Evolutionary conservation across 1,139 yeast species (phyloP).

Genomic region (Suhomyces ambrosiae): DNA sequence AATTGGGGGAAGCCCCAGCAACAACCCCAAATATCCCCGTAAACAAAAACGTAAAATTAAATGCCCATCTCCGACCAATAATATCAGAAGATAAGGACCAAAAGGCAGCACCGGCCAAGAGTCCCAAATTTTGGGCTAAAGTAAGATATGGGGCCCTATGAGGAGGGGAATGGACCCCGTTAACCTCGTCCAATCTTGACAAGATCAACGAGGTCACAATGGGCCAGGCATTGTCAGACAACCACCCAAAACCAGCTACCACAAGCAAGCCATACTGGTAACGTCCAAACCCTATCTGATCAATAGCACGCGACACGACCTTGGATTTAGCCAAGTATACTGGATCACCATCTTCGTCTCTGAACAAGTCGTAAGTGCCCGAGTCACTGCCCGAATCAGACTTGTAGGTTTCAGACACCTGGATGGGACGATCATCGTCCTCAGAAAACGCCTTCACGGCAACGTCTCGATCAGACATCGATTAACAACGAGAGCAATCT

Average conservation of each 20-base stretch:
- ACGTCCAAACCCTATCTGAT: constrained; percentile 45
- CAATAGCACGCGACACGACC: constrained; percentile 37
- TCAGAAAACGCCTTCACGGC: background rate
- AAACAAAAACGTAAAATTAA: constrained; percentile 42
- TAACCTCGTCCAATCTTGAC: constrained; percentile 35
- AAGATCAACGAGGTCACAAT: constrained; percentile 40
- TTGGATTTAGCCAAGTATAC: constrained; percentile 38
- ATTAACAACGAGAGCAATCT: background rate
- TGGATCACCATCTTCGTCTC: constrained; percentile 16
- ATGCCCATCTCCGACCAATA: constrained; percentile 48
- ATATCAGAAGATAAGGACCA: constrained; percentile 47
- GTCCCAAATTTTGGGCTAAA: constrained; percentile 46
- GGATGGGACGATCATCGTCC: constrained; percentile 6
- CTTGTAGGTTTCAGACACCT: constrained; percentile 6
- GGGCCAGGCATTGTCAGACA: constrained; percentile 49
- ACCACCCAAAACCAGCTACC: constrained; percentile 50
- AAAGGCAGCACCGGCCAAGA: constrained; percentile 43
- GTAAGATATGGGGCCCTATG: constrained; percentile 41
- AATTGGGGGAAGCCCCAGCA: constrained; percentile 45
- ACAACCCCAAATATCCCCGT: constrained; percentile 42
- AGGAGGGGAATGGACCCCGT: constrained; percentile 42
- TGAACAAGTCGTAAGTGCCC: constrained; percentile 13
- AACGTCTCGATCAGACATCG: constrained; percentile 2
- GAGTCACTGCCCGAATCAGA: constrained; percentile 6
- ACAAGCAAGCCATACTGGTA: constrained; percentile 45